These are phyloP conservation scores for Anisogramma anomala DNA, from an alignment of 2,329 filamentous ascomycete species.

Conservation along the genomic window DNA sequence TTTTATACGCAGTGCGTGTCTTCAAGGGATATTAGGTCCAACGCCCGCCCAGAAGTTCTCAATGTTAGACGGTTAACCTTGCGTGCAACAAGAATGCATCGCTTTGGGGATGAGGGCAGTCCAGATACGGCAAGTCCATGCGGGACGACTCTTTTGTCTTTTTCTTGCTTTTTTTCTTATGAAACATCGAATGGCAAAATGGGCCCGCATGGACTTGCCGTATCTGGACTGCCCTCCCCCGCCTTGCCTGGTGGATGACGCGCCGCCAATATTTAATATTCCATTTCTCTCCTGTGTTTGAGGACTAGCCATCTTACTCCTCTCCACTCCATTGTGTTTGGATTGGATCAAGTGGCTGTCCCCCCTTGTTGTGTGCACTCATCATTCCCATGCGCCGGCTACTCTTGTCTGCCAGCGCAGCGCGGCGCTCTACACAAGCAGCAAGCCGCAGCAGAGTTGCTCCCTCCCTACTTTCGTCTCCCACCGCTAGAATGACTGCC, in stretches of 20 bases:
- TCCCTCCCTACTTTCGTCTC: constrained; percentile 16
- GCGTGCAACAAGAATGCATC: too few relatives aligned
- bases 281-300: background rate
- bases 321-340: background rate
- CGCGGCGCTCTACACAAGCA: constrained; percentile 24
- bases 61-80: too few relatives aligned
- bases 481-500: constrained; percentile 16
- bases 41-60: too few relatives aligned
- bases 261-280: background rate
- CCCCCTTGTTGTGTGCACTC: background rate
- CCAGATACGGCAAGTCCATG: background rate
- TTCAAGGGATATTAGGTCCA: too few relatives aligned
- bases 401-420: constrained; percentile 26
- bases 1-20: too few relatives aligned
- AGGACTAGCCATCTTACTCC: background rate
- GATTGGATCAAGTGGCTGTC: background rate
- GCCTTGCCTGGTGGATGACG: background rate
- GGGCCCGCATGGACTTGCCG: background rate
- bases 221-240: background rate
- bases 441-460: constrained; percentile 11
- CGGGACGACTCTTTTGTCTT: too few relatives aligned
- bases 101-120: background rate
- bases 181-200: too few relatives aligned
- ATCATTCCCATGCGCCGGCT: constrained; percentile 32
- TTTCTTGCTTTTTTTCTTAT: too few relatives aligned